Evolutionary conservation across 306 rosid genomes (phyloP), one percentile per base, ranked within the genome.

Genomic region (Castanopsis chinensis): DNA sequence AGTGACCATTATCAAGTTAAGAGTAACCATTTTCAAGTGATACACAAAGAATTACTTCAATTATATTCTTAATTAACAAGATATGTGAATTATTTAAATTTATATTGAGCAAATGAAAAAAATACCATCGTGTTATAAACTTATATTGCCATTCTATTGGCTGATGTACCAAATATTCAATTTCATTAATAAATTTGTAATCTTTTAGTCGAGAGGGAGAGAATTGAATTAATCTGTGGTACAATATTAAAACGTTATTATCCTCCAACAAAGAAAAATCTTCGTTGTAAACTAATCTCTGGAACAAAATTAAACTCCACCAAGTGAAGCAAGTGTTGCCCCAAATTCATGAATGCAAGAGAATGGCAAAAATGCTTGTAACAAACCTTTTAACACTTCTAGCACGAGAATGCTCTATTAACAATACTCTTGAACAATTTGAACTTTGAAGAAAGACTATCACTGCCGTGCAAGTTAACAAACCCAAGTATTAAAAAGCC

Each of bases 401-500:
- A 15, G 35, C 41, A 5, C 41, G 35, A 75, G 28, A 74, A 75
- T 45, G 51, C 43, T 37, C 69, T 78, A 77, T 77, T 78, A 78
- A 78, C 51, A 83, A 67, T 32, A n/a, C n/a, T n/a, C n/a, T n/a
- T n/a, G n/a, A n/a, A n/a, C n/a, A n/a, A n/a, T n/a, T n/a, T n/a
- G n/a, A n/a, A n/a, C n/a, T n/a, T 83, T 69, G 69, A 58, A 83
- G 49, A 72, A 73, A 78, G 63, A 78, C 57, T 56, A 79, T 83
- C 80, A 83, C 75, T 73, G 76, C 60, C 51, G 77, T 74, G 80
- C 45, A 83, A 67, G 72, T 72, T 57, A 83, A 71, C 74, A 77
- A 79, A 57, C 83, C 83, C 83, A 59, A 79, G 71, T 74, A 78
- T 80, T 58, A 83, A 74, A 69, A 77, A 82, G 23, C 65, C 72